Base-by-base conservation (phyloP, 345 rosid species). In the Hibiscus trionum region DNA sequence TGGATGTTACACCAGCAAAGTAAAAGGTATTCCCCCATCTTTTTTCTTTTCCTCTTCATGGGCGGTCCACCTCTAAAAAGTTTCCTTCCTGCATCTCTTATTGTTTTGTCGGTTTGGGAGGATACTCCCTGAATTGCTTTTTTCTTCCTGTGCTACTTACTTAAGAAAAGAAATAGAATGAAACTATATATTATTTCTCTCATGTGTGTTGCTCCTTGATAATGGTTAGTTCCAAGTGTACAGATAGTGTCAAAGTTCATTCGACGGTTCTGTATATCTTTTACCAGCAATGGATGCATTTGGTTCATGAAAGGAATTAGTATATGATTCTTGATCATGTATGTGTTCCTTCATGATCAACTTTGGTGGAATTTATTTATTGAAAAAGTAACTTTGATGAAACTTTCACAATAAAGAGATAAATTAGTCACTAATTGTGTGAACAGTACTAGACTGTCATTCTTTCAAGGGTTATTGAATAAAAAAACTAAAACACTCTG, bases 1-100 rank as follows among this genome's bases (percentile, higher is more conserved):
- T 95, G 99, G 99, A 90, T 95, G 83, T 75, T 89, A 82, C 92
- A 95, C 86, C 94, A 86, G 80, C 93, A 82, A 84, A 92, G 88
- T 84, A 92, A 84, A 87, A 95, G 99, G 99, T 95, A 68, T 4
- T 3, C n/a, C 44, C 10, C 44, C 11, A 1, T 3, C 11, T 8
- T 16, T 16, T 50, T n/a, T 50, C 17, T 50, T 71, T 56, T 15
- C 12, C 37, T 35, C 4, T 17, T 33, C 35, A 47, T 29, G 29
- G 19, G 17, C 66, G 46, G 16, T 35, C 47, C 6, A 4, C 17
- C 27, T 29, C 66, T 37, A 27, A 35, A 21, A n/a, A 8, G 46
- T 52, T 52, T 21, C n/a, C 2, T 67, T 52, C 26, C 50, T 62
- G 3, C 52, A 24, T 71, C 33, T 26, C 58, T 71, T 52, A 10